Base-by-base conservation (phyloP, 169 alveolate species). In the Plasmodium gonderi region DNA sequence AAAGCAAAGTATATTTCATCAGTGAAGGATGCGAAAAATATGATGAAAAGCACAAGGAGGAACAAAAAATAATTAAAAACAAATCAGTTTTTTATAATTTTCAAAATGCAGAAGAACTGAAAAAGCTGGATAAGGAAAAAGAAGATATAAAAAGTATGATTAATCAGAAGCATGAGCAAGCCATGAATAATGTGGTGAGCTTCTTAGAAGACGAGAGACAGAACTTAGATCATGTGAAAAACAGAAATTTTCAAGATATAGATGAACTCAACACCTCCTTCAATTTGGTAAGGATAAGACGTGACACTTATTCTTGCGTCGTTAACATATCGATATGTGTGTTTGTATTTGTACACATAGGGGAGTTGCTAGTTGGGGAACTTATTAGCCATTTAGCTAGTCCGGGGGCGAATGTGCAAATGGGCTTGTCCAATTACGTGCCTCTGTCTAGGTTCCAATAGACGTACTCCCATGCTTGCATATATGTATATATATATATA, bases 51-150 rank as follows among this genome's bases (percentile, higher is more conserved):
- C 51, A 36, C 74, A 29, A 82, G 51, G 83, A 31, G 42, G 92
- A 82, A 82, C 36, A 8, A 31, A 68, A 45, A 23, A 54, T 23
- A 14, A 82, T 82, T 29, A 82, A 68, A 33, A 67, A 49, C 17
- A 82, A 82, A 60, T 82, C 92, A 38, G 67, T 82, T 33, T 82
- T 82, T 82, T 82, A 82, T 54, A 82, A 82, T 40, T 82, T 82
- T 82, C 92, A 82, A 82, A 82, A 82, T 68, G 26, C 72, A 23
- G 92, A 82, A 38, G 83, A 82, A 38, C 17, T 82, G 36, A 82
- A 82, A 72, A 82, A 82, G 54, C 60, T 82, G 74, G 65, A 69
- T 26, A 82, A 82, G 23, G 92, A 82, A 74, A 82, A 82, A 51
- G 92, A 82, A 29, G 54, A 82, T 29, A 64, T 82, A 31, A 82